Conservation (phyloP, 2,329 filamentous ascomycete genomes). For the Alternaria arborescens region DNA sequence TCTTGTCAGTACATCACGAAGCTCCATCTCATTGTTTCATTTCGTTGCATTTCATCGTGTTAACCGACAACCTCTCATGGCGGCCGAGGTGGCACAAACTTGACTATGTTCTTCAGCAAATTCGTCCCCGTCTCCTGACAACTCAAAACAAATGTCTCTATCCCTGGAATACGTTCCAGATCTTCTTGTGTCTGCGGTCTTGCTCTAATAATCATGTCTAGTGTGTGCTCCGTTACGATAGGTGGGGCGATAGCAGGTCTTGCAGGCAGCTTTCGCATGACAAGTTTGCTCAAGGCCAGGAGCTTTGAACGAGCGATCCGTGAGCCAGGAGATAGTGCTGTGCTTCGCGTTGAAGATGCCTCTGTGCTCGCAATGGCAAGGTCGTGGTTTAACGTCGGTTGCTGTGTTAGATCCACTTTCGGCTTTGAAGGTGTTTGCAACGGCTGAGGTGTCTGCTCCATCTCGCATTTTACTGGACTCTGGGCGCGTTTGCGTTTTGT, state of each 20-base stretch:
- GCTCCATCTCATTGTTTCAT: not conserved
- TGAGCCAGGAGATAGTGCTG: not conserved
- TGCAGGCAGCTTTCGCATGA: slow-evolving; percentile 26
- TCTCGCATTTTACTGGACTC: slow-evolving; percentile 19
- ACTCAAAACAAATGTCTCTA: slow-evolving; percentile 31
- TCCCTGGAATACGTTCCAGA: slow-evolving; percentile 35
- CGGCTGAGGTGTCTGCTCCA: not conserved
- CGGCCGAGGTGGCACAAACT: slow-evolving; percentile 25
- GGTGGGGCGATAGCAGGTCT: slow-evolving; percentile 10
- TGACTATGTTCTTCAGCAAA: slow-evolving; percentile 38
- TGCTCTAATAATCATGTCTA: slow-evolving; percentile 30
- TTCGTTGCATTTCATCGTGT: not conserved
- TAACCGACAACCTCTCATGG: not conserved
- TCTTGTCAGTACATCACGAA: not conserved
- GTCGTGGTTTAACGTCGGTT: slow-evolving; percentile 4
- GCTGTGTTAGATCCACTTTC: not conserved
- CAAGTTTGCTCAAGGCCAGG: slow-evolving; percentile 39
- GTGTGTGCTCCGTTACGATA: slow-evolving; percentile 31
- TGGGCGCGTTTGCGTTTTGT: slow-evolving; percentile 40
- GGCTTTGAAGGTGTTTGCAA: not conserved
- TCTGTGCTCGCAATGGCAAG: not conserved
- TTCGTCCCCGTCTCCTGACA: slow-evolving; percentile 32
- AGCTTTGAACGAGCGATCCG: slow-evolving; percentile 35
- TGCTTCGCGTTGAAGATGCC: not conserved
- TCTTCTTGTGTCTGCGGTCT: slow-evolving; percentile 35